phyloP scores from a whole-genome alignment of 768 basidiomycete genomes.

The Amanita fuliginea region DNA sequence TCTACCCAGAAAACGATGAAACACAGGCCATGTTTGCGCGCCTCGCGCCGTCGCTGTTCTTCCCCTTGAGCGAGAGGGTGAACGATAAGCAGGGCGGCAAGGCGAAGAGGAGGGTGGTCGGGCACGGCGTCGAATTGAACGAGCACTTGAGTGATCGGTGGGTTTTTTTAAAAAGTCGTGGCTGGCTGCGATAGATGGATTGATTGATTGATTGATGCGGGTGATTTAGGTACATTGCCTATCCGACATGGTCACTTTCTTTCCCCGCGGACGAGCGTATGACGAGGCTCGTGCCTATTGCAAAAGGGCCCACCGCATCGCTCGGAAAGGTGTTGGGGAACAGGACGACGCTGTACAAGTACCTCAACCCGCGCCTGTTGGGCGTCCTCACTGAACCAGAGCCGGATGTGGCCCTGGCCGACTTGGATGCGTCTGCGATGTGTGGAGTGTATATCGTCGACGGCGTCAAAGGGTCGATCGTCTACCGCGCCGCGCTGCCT shows the following conservation, averaged over 20 bases:
- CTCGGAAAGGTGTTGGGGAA: conserved; percentile 81
- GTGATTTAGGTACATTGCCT: conserved; percentile 33
- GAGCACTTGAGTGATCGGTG: conserved; percentile 25
- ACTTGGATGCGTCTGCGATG: conserved; percentile 11
- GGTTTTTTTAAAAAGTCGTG: neutral
- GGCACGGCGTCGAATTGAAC: conserved; percentile 40
- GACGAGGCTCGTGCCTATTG: conserved; percentile 32
- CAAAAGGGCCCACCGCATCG: conserved; percentile 53
- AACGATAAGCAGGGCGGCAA: conserved; percentile 10
- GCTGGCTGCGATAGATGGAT: neutral
- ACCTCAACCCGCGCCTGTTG: conserved; percentile 75
- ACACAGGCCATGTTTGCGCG: conserved; percentile 32
- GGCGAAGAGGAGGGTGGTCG: conserved; percentile 35
- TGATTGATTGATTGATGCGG: neutral
- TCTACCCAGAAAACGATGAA: conserved; percentile 53
- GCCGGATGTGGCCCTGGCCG: too few species aligned
- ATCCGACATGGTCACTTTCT: conserved; percentile 56
- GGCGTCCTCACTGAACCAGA: conserved; percentile 43
- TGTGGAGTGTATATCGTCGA: conserved; percentile 79
- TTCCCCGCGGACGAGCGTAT: conserved; percentile 49
- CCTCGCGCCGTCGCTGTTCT: conserved; percentile 35
- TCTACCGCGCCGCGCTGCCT: conserved; percentile 58
- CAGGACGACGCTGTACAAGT: conserved; percentile 87
- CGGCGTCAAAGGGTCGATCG: conserved; percentile 58
- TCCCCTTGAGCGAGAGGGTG: conserved; percentile 39